Conservation (phyloP, 2,329 filamentous ascomycete species). For the Penicillium sp. region DNA sequence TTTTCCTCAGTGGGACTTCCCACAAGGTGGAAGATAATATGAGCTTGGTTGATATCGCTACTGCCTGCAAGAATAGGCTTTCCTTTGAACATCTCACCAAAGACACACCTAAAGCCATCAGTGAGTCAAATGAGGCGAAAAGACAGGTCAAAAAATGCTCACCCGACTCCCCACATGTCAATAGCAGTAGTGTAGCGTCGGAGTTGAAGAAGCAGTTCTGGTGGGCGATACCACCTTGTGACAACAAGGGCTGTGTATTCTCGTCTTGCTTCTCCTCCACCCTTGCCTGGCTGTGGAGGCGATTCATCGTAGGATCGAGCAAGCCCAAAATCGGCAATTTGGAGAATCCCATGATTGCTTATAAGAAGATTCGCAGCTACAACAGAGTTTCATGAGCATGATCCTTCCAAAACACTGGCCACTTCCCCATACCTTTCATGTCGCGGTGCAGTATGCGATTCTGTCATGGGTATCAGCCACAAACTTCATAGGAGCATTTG, state of each 20-base stretch:
- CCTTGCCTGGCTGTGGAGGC: conserved; percentile 66
- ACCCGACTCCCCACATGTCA: conserved; percentile 97
- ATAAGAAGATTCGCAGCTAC: conserved; percentile 88
- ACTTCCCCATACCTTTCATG: conserved; percentile 62
- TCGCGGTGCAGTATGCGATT: conserved; percentile 88
- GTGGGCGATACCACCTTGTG: conserved; percentile 93
- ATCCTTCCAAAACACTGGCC: no score
- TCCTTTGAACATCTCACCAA: conserved; percentile 92
- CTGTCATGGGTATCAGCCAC: conserved; percentile 19
- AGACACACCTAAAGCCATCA: conserved; percentile 66
- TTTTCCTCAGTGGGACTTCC: conserved; percentile 81
- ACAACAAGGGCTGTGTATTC: conserved; percentile 97
- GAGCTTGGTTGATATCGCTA: conserved; percentile 81
- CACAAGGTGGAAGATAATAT: conserved; percentile 89
- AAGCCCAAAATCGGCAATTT: conserved; percentile 95
- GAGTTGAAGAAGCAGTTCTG: conserved; percentile 81
- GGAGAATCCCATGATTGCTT: conserved; percentile 84
- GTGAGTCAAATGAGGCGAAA: conserved; percentile 1
- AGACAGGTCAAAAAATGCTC: conserved; percentile 40
- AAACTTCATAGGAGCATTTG: neutral
- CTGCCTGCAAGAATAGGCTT: conserved; percentile 89
- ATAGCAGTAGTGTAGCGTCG: conserved; percentile 94
- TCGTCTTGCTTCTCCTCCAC: conserved; percentile 75
- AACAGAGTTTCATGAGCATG: conserved; percentile 3
- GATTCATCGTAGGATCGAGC: conserved; percentile 87